Evolutionary conservation across 495 filamentous ascomycete species (phyloP), one percentile per base, ranked within the genome.

Genomic region (Letharia columbiana): DNA sequence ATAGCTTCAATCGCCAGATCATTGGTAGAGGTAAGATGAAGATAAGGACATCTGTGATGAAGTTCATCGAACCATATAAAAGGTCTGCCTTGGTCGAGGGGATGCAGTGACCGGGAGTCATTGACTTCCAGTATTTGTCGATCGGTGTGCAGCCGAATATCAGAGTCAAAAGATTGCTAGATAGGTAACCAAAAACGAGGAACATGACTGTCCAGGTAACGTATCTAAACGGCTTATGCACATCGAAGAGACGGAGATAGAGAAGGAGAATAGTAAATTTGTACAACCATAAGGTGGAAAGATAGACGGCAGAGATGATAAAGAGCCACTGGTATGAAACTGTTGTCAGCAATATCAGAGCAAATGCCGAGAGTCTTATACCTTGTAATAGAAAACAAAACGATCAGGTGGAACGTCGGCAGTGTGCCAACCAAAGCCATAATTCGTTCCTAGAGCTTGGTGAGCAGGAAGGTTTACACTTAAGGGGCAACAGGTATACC

Each of bases 141-240:
- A 72, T 71, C 9, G 77, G 77, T 39, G 70, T 60, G 70, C 78
- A 80, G 40, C 76, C 78, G 64, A 77, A 71, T 45, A 77, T 67
- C 63, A 79, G 72, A 11, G 71, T 73, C 60, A 77, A 72, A 6
- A 77, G 68, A 64, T 80, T 79, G 68, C 72, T 70, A 23, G 75
- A 71, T 12, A 79, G 74, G 39, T 79, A 79, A 2, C 76, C 76
- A 20, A 72, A 72, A 57, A 76, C 76, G 67, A 79, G 75, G 65
- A 78, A 79, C 37, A 79, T 68, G 35, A 72, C 70, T 64, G 73
- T 61, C 60, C 75, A 77, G 61, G 77, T 79, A 13, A 69, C 61
- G 57, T 76, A 76, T 52, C 70, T 69, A 61, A 79, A 79, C 37
- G 57, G 69, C 28, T 50, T 65, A 67, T 74, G 73, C 65, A 77